Conservation (phyloP, 192 early-diverging fungal genomes). For the Coemansia sp. region DNA sequence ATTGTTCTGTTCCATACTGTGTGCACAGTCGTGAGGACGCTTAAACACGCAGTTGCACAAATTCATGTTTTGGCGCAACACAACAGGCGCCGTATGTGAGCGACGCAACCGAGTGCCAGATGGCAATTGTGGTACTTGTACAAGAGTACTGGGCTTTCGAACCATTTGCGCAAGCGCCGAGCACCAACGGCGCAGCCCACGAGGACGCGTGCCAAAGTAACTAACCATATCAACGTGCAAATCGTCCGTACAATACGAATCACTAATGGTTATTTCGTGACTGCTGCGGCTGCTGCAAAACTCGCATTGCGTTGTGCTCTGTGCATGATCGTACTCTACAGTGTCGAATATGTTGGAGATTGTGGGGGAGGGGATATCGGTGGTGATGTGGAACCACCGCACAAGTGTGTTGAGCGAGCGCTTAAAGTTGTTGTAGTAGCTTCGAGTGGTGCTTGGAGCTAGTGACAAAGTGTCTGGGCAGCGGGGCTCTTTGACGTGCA, state of each 20-base stretch:
- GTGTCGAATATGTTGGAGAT: constrained; percentile 37
- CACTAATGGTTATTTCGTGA: neutral
- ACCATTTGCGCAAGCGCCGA: constrained; percentile 24
- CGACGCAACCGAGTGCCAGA: constrained; percentile 10
- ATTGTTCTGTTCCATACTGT: neutral
- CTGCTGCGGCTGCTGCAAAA: constrained; percentile 9
- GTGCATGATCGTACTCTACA: neutral
- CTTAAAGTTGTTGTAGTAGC: constrained; percentile 43
- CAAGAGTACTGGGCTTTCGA: neutral
- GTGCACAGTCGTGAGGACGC: neutral
- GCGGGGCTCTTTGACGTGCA: too few relatives aligned
- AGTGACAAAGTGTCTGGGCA: too few relatives aligned
- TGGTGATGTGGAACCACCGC: constrained; percentile 41
- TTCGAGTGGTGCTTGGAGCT: neutral
- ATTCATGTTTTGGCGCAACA: constrained; percentile 16
- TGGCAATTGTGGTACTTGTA: neutral
- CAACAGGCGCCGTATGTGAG: constrained; percentile 37
- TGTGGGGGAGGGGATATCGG: constrained; percentile 39
- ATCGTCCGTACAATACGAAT: neutral
- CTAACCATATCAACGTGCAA: constrained; percentile 1
- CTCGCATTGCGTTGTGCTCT: constrained; percentile 15
- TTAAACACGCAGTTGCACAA: constrained; percentile 28
- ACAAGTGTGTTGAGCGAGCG: constrained; percentile 31
- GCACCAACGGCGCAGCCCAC: constrained; percentile 28
- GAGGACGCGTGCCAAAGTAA: neutral